These are phyloP conservation scores for Remersonia thermophila DNA, from an alignment of 2,329 filamentous ascomycete species.

Conservation along the genomic window DNA sequence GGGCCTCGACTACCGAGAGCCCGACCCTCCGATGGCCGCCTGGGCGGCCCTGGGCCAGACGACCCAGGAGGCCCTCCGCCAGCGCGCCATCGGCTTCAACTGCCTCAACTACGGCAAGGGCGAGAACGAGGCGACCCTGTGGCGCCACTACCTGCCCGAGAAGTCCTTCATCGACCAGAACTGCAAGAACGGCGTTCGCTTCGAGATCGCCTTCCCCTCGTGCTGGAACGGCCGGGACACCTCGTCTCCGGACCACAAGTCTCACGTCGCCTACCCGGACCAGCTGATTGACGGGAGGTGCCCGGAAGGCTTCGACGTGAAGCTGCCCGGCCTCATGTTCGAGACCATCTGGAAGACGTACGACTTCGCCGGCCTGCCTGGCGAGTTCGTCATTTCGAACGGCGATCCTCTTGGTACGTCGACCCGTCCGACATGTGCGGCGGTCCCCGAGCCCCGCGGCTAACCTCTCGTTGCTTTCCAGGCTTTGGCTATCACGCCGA, in stretches of 20 bases:
- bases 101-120: conserved; percentile 66
- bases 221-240: conserved; percentile 70
- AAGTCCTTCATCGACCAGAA: conserved; percentile 70
- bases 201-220: conserved; percentile 79
- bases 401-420: conserved; percentile 59
- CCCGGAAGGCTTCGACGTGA: conserved; percentile 53
- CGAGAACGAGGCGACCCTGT: conserved; percentile 57
- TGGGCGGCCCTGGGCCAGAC: conserved; percentile 57
- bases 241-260: conserved; percentile 42
- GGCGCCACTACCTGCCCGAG: conserved; percentile 69
- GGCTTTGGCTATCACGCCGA: conserved; percentile 69
- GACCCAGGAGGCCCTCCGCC: conserved; percentile 52
- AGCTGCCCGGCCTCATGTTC: conserved; percentile 65
- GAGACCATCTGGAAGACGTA: conserved; percentile 76
- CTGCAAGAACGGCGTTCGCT: conserved; percentile 68
- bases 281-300: conserved; percentile 66
- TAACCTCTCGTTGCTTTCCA: conserved; percentile 24
- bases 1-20: conserved; percentile 52
- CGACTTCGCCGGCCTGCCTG: conserved; percentile 47
- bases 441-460: too few relatives aligned
- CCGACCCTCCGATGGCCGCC: conserved; percentile 52
- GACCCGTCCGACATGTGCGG: too few relatives aligned
- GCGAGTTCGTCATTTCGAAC: conserved; percentile 64
- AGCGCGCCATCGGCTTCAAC: conserved; percentile 89
- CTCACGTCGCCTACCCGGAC: conserved; percentile 66